Evolutionary conservation across 208 protist genomes (phyloP).

Genomic region (Wallacemonas sp.): DNA sequence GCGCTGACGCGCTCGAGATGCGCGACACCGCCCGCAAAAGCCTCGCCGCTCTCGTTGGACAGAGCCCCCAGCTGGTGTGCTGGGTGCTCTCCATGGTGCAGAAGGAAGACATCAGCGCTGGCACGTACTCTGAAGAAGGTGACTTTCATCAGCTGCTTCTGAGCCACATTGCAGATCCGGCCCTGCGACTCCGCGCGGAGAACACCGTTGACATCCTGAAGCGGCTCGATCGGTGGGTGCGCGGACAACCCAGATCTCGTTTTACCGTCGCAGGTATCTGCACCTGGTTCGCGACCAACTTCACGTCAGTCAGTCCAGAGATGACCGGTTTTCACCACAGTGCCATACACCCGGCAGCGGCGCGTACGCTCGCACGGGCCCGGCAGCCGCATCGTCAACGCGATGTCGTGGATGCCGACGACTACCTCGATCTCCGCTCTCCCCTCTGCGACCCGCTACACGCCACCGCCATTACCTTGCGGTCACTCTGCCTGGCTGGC

Average conservation of each 20-base stretch:
- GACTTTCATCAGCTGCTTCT: neutral
- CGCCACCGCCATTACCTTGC: conserved; percentile 25
- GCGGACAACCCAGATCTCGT: neutral
- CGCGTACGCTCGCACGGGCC: neutral
- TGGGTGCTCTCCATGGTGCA: conserved; percentile 14
- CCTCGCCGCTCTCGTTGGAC: neutral
- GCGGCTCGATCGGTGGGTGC: conserved; percentile 5
- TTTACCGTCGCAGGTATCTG: neutral
- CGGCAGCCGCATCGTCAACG: neutral
- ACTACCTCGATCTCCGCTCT: conserved; percentile 34
- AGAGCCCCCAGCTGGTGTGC: conserved; percentile 4
- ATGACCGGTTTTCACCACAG: conserved; percentile 29
- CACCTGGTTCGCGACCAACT: conserved; percentile 4
- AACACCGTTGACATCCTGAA: neutral
- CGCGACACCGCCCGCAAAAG: neutral
- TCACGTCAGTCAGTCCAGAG: conserved; percentile 22
- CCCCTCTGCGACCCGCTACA: conserved; percentile 44
- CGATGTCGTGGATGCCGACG: neutral
- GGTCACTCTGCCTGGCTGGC: conserved; percentile 32
- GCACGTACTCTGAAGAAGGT: neutral
- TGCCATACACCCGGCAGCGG: conserved; percentile 1
- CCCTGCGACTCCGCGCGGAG: neutral
- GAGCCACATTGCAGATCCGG: neutral
- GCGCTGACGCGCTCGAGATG: neutral
- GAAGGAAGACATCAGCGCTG: neutral